These are phyloP conservation scores for Panaeolus cyanescens DNA, from an alignment of 768 basidiomycete species.

Conservation along the genomic window DNA sequence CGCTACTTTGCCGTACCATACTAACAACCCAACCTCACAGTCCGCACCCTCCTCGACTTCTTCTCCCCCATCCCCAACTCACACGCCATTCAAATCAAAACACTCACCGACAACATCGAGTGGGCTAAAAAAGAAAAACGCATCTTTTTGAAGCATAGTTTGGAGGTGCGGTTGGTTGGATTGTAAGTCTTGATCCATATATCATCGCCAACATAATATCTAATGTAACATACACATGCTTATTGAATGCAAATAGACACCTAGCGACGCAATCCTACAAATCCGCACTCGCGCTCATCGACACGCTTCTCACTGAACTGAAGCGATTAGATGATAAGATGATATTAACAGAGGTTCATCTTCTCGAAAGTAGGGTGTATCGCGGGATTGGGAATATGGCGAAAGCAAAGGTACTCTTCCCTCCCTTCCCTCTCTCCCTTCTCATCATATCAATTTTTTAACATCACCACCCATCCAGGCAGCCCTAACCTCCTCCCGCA, in stretches of 20 bases:
- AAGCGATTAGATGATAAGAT: constrained; percentile 96
- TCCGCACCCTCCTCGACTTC: constrained; percentile 91
- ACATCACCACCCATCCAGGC: constrained; percentile 56
- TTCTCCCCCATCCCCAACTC: constrained; percentile 81
- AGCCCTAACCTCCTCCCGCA: constrained; percentile 85
- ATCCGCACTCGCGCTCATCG: constrained; percentile 79
- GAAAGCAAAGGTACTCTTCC: constrained; percentile 75
- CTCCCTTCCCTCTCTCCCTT: not conserved
- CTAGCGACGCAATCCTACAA: constrained; percentile 78
- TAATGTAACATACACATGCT: constrained; percentile 14
- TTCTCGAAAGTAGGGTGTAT: constrained; percentile 91
- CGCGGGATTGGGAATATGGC: constrained; percentile 87
- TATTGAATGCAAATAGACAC: constrained; percentile 58
- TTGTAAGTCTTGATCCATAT: constrained; percentile 42
- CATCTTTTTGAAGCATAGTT: constrained; percentile 92
- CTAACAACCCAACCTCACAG: constrained; percentile 37
- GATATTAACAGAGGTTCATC: constrained; percentile 94
- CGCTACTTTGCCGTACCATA: not conserved
- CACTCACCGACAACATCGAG: constrained; percentile 86
- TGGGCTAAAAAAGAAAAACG: constrained; percentile 94
- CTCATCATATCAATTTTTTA: too few relatives aligned
- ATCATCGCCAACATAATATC: not conserved
- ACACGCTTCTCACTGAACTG: constrained; percentile 86
- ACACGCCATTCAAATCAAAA: constrained; percentile 74
- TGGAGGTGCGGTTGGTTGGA: constrained; percentile 85